Percentiles rank a stretch among this genome's conserved stretches.
Conservation (phyloP, 768 basidiomycete genomes). For the Hericium coralloides region DNA sequence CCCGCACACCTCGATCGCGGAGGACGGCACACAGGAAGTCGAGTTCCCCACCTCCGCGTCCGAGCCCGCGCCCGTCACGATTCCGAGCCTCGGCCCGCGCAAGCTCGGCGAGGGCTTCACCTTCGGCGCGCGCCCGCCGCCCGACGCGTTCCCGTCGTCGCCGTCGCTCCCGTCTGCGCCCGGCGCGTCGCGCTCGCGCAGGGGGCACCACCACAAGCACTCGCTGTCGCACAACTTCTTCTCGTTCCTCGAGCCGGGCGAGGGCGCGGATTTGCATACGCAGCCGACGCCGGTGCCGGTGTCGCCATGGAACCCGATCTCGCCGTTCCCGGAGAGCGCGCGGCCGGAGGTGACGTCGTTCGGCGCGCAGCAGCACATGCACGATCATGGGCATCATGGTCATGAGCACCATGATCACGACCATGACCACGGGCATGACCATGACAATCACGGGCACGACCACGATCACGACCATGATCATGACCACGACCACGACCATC, state of each 20-base stretch:
- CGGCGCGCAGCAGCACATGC: background rate
- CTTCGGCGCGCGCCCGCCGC: constrained; percentile 49
- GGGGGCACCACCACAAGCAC: constrained; percentile 90
- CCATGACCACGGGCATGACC: background rate
- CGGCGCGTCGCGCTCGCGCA: constrained; percentile 29
- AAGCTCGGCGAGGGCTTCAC: constrained; percentile 49
- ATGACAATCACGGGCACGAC: constrained; percentile 5
- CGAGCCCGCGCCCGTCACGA: constrained; percentile 14
- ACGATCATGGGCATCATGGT: background rate
- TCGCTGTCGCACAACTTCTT: constrained; percentile 93
- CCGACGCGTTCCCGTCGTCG: constrained; percentile 19
- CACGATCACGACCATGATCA: background rate
- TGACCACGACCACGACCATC: background rate
- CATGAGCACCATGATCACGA: background rate
- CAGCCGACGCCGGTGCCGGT: constrained; percentile 51
- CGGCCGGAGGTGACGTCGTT: constrained; percentile 1
- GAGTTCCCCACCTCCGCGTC: constrained; percentile 23
- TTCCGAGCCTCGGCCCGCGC: constrained; percentile 27
- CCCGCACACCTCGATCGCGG: constrained; percentile 51
- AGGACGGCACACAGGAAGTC: constrained; percentile 53
- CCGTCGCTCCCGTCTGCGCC: constrained; percentile 18
- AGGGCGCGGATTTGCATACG: constrained; percentile 37
- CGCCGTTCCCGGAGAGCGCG: constrained; percentile 25
- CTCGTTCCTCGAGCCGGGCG: constrained; percentile 83
- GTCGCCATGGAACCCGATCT: constrained; percentile 61